Conservation (phyloP, 768 basidiomycete genomes). For the Pleurotus platypus region DNA sequence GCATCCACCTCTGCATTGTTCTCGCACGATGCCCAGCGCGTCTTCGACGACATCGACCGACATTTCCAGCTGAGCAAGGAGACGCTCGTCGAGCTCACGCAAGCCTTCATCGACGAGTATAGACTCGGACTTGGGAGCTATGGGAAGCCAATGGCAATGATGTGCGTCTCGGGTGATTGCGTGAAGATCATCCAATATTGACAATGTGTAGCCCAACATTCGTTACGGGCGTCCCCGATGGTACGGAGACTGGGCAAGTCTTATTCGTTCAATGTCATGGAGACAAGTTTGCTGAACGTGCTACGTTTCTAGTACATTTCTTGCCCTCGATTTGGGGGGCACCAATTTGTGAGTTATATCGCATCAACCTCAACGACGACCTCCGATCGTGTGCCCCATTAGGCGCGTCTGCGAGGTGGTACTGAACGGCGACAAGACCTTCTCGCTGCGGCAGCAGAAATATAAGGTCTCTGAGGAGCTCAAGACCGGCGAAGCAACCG, state of each 20-base stretch:
- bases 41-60: constrained; percentile 63
- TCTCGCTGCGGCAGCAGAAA: constrained; percentile 90
- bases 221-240: constrained; percentile 93
- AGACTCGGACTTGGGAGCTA: constrained; percentile 68
- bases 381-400: constrained; percentile 10
- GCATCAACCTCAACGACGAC: background rate
- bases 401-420: constrained; percentile 95
- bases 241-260: constrained; percentile 86
- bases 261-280: background rate
- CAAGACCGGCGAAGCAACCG: constrained; percentile 87
- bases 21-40: constrained; percentile 37
- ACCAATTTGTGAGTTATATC: constrained; percentile 80
- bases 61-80: constrained; percentile 69
- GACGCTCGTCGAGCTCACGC: constrained; percentile 64
- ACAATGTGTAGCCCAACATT: constrained; percentile 76
- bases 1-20: constrained; percentile 38
- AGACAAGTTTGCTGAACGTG: background rate
- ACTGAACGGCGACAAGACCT: constrained; percentile 86
- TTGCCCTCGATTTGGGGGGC: constrained; percentile 95
- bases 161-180: constrained; percentile 42
- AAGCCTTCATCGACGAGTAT: constrained; percentile 80
- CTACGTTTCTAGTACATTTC: constrained; percentile 67
- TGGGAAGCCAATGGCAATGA: constrained; percentile 88
- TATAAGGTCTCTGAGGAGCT: constrained; percentile 93
- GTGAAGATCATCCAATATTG: constrained; percentile 8